phyloP scores from a whole-genome alignment of 257 asterid species.

The Solanum ossicruentum region DNA sequence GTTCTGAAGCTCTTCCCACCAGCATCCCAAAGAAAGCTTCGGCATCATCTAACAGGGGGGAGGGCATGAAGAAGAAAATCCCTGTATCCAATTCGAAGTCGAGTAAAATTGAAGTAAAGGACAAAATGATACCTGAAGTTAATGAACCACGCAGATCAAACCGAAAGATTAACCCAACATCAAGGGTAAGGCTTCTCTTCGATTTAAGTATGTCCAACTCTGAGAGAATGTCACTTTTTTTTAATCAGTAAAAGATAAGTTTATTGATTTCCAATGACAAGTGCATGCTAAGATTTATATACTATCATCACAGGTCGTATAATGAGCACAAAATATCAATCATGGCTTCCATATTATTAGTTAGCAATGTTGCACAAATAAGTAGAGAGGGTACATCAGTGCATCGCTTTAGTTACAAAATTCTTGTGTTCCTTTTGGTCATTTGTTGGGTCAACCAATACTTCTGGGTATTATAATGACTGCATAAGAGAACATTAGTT shows the following conservation, averaged over 20 bases:
- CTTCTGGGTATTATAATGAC: not conserved
- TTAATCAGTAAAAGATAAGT: not conserved
- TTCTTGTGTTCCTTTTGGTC: not conserved
- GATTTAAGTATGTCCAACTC: not conserved
- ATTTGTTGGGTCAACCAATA: not conserved
- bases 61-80: conserved; percentile 43
- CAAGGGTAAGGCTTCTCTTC: conserved; percentile 49
- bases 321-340: not conserved
- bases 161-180: conserved; percentile 94
- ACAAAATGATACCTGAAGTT: conserved; percentile 25
- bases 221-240: not conserved
- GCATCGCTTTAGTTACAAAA: not conserved
- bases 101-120: conserved; percentile 32
- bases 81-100: conserved; percentile 29
- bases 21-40: conserved; percentile 39
- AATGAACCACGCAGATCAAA: conserved; percentile 88
- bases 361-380: not conserved
- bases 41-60: conserved; percentile 24
- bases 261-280: not conserved
- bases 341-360: not conserved
- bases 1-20: conserved; percentile 36
- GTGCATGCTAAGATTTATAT: not conserved
- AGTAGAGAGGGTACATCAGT: not conserved
- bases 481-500: not conserved
- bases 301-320: not conserved